A percentile compares a stretch with the other conserved stretches of the same genome.
phyloP scores from a whole-genome alignment of 257 asterid species.

The Solanum tarapatanum region DNA sequence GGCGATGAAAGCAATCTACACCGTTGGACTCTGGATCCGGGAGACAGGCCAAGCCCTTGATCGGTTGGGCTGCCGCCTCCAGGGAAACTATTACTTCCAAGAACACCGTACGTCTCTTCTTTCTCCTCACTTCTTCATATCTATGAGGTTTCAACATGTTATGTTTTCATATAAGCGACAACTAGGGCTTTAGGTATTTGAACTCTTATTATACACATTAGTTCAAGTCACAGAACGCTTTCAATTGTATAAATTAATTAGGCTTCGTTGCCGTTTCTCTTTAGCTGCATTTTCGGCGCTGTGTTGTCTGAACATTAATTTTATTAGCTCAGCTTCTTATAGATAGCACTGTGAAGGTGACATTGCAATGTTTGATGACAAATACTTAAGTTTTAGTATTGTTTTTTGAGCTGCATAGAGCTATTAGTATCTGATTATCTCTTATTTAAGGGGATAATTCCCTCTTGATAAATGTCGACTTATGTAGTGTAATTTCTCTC shows the following conservation, averaged over 20 bases:
- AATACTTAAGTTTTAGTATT: not conserved
- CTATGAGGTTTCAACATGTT: not conserved
- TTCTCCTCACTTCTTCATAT: not conserved
- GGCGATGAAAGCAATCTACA: constrained; percentile 68
- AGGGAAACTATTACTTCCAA: constrained; percentile 72
- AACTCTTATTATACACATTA: not conserved
- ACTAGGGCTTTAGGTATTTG: not conserved
- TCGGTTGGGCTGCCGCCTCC: constrained; percentile 97
- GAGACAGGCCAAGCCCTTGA: constrained; percentile 98
- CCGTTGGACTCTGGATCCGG: constrained; percentile 92
- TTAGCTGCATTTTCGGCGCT: not conserved
- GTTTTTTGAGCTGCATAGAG: not conserved
- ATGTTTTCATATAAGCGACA: not conserved
- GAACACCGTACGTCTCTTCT: constrained; percentile 43
- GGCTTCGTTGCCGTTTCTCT: not conserved
- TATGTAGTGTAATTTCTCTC: not conserved
- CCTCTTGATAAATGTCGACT: not conserved
- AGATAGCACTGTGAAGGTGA: not conserved
- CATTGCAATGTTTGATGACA: not conserved
- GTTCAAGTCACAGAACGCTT: not conserved
- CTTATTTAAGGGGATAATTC: not conserved
- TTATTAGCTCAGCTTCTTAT: not conserved
- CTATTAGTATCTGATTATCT: not conserved
- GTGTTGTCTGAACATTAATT: not conserved
- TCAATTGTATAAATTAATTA: not conserved